Percentiles rank a stretch among this genome's conserved stretches.
These are phyloP conservation scores for Quercus phellos DNA, from an alignment of 331 rosid genomes.

Conservation along the genomic window DNA sequence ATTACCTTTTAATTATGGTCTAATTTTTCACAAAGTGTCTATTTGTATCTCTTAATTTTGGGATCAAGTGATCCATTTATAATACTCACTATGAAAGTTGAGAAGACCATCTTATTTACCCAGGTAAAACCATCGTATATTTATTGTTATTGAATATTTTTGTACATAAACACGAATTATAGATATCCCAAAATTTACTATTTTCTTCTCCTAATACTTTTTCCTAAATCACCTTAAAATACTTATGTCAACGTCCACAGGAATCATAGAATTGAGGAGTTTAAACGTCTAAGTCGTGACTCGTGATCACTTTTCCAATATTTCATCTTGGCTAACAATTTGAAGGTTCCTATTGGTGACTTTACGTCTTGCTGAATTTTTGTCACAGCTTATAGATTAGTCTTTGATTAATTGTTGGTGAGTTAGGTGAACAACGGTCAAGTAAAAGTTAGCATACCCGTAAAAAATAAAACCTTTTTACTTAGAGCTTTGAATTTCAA, in stretches of 20 bases:
- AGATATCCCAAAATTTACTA: too few species aligned
- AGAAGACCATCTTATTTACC: too few species aligned
- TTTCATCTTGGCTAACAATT: not conserved
- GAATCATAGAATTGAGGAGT: not conserved
- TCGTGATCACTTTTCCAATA: not conserved
- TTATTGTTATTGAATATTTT: too few species aligned
- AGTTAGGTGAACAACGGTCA: conserved; percentile 14
- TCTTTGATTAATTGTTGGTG: not conserved
- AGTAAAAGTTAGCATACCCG: not conserved
- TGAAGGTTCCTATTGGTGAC: not conserved
- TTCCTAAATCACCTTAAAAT: too few species aligned
- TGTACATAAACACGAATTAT: too few species aligned
- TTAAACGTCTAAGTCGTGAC: not conserved
- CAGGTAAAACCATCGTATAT: too few species aligned
- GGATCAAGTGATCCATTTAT: too few species aligned
- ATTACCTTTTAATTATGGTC: too few species aligned
- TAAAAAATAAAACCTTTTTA: not conserved
- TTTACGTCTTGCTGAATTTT: not conserved
- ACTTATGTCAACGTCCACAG: not conserved
- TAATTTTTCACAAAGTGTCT: too few species aligned
- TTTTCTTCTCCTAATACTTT: too few species aligned
- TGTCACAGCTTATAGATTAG: not conserved
- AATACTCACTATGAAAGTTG: too few species aligned
- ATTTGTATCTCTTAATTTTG: too few species aligned
- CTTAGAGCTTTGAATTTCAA: not conserved